Percentiles rank a stretch among this genome's conserved stretches.
These are phyloP conservation scores for Phytophthora kernoviae DNA, from an alignment of 352 stramenopile genomes.

Conservation along the genomic window DNA sequence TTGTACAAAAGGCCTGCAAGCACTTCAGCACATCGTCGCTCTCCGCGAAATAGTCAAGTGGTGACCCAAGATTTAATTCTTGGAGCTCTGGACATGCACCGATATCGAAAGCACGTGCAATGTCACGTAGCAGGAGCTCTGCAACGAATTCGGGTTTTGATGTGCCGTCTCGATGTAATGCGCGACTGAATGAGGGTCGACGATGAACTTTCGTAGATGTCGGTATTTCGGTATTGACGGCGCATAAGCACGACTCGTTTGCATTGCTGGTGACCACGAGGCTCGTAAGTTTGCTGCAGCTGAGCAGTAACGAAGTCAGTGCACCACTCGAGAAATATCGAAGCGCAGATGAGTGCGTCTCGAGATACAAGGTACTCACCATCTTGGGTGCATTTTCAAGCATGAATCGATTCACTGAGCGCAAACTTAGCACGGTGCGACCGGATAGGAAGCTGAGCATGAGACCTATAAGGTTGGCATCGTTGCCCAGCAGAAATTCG, in stretches of 20 bases:
- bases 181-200: conserved; percentile 25
- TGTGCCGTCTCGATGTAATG: conserved; percentile 8
- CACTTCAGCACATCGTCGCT: conserved; percentile 47
- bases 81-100: conserved; percentile 41
- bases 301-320: conserved; percentile 35
- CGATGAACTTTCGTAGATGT: conserved; percentile 12
- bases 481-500: conserved; percentile 45
- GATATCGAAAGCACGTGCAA: conserved; percentile 32
- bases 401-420: conserved; percentile 55
- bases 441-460: conserved; percentile 61
- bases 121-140: conserved; percentile 26
- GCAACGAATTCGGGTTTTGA: conserved; percentile 13
- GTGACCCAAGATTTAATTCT: conserved; percentile 42
- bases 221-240: conserved; percentile 1
- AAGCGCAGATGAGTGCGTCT: conserved; percentile 30
- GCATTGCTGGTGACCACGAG: conserved; percentile 54
- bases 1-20: conserved; percentile 40
- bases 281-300: conserved; percentile 38
- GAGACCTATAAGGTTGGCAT: conserved; percentile 46
- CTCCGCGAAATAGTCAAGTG: conserved; percentile 65
- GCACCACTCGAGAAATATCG: conserved; percentile 32
- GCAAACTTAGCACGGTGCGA: conserved; percentile 39
- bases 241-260: not conserved
- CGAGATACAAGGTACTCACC: conserved; percentile 49
- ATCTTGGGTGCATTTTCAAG: conserved; percentile 36